Conservation (phyloP, 441 rosid genomes). For the Euphorbia celastroides region DNA sequence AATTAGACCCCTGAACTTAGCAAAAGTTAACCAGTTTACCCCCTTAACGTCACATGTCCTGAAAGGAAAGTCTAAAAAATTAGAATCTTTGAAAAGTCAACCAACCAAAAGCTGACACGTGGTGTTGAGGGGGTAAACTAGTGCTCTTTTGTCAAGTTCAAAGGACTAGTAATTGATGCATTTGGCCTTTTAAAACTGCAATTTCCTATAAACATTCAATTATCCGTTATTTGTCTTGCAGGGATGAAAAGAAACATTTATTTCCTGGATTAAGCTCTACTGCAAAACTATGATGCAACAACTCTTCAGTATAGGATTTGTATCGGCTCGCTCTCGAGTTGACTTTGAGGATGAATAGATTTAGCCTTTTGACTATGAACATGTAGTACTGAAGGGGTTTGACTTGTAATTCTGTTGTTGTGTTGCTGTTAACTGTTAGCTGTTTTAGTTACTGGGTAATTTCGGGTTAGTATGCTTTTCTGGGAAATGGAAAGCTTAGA, state of each 20-base stretch:
- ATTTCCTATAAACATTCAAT: not conserved
- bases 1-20: too few species aligned
- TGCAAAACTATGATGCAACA: not conserved
- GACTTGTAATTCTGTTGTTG: not conserved
- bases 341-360: not conserved
- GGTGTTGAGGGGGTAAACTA: too few species aligned
- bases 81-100: too few species aligned
- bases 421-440: not conserved
- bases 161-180: too few species aligned
- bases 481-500: not conserved
- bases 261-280: not conserved
- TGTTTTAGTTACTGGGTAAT: not conserved
- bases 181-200: not conserved
- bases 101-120: too few species aligned
- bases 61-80: too few species aligned
- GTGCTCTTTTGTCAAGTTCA: too few species aligned
- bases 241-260: constrained; percentile 1
- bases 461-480: not conserved
- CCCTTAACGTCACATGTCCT: too few species aligned
- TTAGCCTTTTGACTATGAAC: not conserved
- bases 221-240: not conserved
- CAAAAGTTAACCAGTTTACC: too few species aligned
- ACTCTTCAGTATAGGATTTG: not conserved
- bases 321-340: not conserved
- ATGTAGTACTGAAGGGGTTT: not conserved